phyloP scores from a whole-genome alignment of 495 filamentous ascomycete genomes.

The Gamarada debralockiae region DNA sequence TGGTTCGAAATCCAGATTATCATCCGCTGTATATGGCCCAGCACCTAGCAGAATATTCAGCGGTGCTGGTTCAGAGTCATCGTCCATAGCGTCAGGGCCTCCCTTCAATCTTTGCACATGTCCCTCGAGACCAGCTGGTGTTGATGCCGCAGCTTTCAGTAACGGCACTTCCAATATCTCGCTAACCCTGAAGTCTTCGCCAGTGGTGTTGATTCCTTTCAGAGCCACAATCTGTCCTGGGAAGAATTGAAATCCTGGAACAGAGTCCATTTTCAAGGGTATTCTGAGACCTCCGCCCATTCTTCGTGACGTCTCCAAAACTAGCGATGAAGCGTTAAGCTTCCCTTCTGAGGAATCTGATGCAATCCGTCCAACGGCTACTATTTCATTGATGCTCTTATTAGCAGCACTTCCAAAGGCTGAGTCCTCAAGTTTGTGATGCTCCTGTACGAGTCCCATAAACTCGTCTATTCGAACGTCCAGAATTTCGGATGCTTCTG shows the following conservation, averaged over 20 bases:
- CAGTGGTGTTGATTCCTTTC: conserved; percentile 80
- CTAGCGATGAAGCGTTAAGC: conserved; percentile 75
- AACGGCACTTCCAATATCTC: conserved; percentile 73
- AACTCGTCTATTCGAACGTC: conserved; percentile 96
- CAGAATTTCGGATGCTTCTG: conserved; percentile 85
- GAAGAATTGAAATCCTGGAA: conserved; percentile 79
- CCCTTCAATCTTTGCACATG: conserved; percentile 62
- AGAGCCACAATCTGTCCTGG: conserved; percentile 92
- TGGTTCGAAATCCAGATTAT: conserved; percentile 85
- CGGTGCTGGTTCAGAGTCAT: conserved; percentile 51
- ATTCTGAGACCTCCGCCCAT: conserved; percentile 78
- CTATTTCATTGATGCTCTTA: conserved; percentile 79
- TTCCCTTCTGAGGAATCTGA: conserved; percentile 81
- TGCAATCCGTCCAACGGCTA: conserved; percentile 87
- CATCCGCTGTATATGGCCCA: conserved; percentile 88
- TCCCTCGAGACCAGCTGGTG: conserved; percentile 51
- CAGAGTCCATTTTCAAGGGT: conserved; percentile 67
- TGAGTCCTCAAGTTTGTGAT: conserved; percentile 72
- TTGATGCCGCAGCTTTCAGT: conserved; percentile 63
- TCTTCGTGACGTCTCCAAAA: conserved; percentile 84
- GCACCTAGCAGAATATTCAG: conserved; percentile 73
- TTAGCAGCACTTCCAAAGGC: conserved; percentile 82
- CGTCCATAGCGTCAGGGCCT: conserved; percentile 54
- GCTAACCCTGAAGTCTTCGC: conserved; percentile 75
- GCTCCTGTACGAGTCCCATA: conserved; percentile 59